Conservation (phyloP, 345 rosid species). For the Citrus unshiu region DNA sequence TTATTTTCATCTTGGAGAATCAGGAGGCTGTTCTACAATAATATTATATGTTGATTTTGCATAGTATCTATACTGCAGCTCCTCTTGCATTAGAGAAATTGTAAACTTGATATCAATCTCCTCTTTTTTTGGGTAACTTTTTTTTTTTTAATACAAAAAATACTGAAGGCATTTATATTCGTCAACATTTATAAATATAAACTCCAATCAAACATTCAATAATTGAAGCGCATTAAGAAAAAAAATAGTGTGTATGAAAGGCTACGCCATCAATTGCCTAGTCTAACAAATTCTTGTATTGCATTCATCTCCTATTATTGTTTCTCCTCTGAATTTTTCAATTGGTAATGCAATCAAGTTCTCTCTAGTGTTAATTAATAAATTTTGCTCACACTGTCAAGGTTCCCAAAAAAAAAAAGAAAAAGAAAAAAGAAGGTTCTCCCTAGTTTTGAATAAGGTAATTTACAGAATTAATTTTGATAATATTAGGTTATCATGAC, state of each 20-base stretch:
- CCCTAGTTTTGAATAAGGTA: too few species aligned
- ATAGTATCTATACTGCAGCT: neutral
- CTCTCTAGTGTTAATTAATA: neutral
- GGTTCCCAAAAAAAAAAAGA: too few species aligned
- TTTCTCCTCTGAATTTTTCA: neutral
- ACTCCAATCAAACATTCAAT: neutral
- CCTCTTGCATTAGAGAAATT: neutral
- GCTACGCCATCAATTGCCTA: neutral
- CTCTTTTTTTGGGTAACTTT: neutral
- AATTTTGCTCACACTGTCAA: too few species aligned
- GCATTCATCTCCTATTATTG: neutral
- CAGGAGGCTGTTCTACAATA: neutral
- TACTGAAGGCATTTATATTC: neutral
- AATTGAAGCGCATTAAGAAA: neutral
- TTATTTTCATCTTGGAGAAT: neutral
- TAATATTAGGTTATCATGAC: neutral
- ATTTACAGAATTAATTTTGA: too few species aligned
- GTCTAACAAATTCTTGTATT: neutral
- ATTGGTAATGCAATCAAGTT: neutral
- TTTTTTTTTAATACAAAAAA: neutral
- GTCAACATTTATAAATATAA: neutral
- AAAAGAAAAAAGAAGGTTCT: too few species aligned
- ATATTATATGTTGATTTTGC: neutral
- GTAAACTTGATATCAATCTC: neutral
- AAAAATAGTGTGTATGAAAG: neutral